Conservation (phyloP, 2,329 filamentous ascomycete genomes). For the Colletotrichum camelliae region DNA sequence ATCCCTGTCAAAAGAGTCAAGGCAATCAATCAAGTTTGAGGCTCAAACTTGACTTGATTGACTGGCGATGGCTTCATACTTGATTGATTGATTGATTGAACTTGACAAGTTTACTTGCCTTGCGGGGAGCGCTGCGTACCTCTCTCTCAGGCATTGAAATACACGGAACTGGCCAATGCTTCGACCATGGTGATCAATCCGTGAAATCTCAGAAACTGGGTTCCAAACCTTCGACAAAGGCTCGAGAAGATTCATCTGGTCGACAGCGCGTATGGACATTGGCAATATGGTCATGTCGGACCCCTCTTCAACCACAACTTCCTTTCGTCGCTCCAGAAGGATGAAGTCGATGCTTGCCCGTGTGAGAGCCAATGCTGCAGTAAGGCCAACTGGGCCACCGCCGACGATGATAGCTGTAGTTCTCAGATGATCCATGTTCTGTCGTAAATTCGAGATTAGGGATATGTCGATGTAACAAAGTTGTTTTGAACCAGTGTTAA, state of each 20-base stretch:
- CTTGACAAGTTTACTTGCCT: too few relatives aligned
- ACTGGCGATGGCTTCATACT: too few relatives aligned
- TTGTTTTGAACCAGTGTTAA: too few relatives aligned
- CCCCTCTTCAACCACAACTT: conserved; percentile 31
- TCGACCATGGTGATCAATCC: not conserved
- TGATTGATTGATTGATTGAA: too few relatives aligned
- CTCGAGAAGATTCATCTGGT: conserved; percentile 35
- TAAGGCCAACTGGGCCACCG: conserved; percentile 31
- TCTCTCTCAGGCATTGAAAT: not conserved
- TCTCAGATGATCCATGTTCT: not conserved
- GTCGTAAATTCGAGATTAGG: accelerated
- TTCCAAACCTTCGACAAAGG: not conserved
- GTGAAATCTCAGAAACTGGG: not conserved
- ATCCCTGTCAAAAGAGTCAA: too few relatives aligned
- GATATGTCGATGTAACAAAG: not conserved
- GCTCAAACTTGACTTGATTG: too few relatives aligned
- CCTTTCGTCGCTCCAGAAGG: conserved; percentile 22
- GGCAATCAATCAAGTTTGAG: too few relatives aligned
- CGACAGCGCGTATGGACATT: conserved; percentile 31
- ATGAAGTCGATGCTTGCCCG: conserved; percentile 23
- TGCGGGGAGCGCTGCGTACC: too few relatives aligned
- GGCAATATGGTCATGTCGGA: conserved; percentile 36
- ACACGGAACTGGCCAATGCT: not conserved
- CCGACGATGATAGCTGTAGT: conserved; percentile 23
- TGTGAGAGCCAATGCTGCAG: conserved; percentile 29